Percentiles rank a stretch among this genome's conserved stretches.
These are phyloP conservation scores for Backusella tarrabulga DNA, from an alignment of 192 early-diverging fungal genomes.

Conservation along the genomic window DNA sequence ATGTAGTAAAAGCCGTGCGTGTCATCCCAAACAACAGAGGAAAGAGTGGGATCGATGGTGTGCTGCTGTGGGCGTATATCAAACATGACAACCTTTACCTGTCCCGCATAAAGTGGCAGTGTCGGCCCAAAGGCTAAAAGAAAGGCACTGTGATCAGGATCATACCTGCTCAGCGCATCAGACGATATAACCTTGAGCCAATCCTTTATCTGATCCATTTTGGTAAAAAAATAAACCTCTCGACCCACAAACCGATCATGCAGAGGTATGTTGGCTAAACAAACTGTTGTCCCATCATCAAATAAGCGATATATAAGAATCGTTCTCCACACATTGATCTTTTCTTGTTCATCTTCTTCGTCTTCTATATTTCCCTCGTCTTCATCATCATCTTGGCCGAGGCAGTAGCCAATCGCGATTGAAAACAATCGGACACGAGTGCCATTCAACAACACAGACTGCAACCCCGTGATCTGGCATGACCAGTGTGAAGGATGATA, in stretches of 20 bases:
- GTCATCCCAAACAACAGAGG: neutral
- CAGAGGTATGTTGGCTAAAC: conserved; percentile 18
- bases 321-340: conserved; percentile 22
- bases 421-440: conserved; percentile 17
- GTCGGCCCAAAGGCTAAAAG: conserved; percentile 23
- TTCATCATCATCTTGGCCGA: neutral
- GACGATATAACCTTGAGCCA: conserved; percentile 25
- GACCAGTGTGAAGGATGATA: conserved; percentile 18
- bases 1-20: neutral
- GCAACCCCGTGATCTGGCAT: conserved; percentile 27
- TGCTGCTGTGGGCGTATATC: neutral
- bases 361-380: neutral
- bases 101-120: conserved; percentile 3
- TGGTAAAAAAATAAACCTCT: conserved; percentile 31
- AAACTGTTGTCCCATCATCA: conserved; percentile 29
- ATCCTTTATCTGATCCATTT: conserved; percentile 7
- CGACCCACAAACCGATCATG: conserved; percentile 22
- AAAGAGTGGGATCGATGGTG: neutral
- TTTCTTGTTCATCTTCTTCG: neutral
- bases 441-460: conserved; percentile 12
- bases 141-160: conserved; percentile 20
- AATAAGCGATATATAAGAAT: conserved; percentile 32
- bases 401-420: conserved; percentile 8
- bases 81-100: neutral
- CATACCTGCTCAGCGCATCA: conserved; percentile 2